Base-by-base conservation (phyloP, 2,329 filamentous ascomycete species). In the Aspergillus calidoustus region DNA sequence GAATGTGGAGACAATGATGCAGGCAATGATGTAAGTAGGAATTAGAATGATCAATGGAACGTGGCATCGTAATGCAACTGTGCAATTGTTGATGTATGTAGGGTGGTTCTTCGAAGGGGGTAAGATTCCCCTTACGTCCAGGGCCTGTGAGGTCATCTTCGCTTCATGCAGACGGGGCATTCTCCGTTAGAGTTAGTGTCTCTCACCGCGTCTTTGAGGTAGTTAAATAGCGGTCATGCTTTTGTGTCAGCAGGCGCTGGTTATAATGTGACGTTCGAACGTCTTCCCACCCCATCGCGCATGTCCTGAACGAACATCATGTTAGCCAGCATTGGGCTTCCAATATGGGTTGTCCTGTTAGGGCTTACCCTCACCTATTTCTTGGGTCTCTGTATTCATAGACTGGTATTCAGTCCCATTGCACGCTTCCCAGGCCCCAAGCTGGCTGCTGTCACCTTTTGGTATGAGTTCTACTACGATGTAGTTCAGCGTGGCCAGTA, bases 391-490 rank as follows among this genome's bases (percentile, higher is more conserved):
- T 43, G 51, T 13, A 54, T 28, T 3, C 17, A 54, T 8, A 25
- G 31, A 25, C 31, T 54, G 11, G 3, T 54, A 11, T 28, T 54
- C 11, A 54, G 51, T 23, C 51, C 51, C 7, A 54, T 54, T 23
- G 34, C 51, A 11, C 51, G 22, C 41, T 54, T 54, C 34, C 51
- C 51, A 3, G 51, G 51, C 4, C 51, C 51, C 34, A 54, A 43
- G 15, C 9, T 57, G 15, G 55, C 55, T n/a, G 55, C 55, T 17
- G 30, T 38, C 25, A 57, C 55, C 4, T 41, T 38, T 23, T 57
- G 55, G 55, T 57, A 57, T 22, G 55, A 57, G 34, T 51, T 51
- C 17, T 57, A 57, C 22, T 52, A 59, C 11, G 57, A 59, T 22
- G 50, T 59, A 2, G 5, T 59, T 28, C 22, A 38, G 2, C 34